A percentile compares a stretch with the other conserved stretches of the same genome.
Conservation (phyloP, 2,329 filamentous ascomycete genomes). For the Phialemoniopsis sp. region DNA sequence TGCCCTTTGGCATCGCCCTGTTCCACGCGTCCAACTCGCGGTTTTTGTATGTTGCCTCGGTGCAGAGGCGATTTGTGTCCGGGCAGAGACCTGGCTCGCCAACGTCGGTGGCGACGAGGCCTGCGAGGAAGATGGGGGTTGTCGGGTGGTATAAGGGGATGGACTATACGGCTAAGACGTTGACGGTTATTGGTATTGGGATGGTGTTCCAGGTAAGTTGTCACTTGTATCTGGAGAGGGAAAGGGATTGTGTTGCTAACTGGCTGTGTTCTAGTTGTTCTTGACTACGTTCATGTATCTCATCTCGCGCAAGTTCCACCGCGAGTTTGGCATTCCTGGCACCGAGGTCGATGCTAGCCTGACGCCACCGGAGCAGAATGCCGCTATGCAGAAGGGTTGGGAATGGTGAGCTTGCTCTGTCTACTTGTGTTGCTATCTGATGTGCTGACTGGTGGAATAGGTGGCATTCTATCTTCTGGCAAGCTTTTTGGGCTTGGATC, state of each 20-base stretch:
- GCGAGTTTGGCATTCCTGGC: constrained; percentile 54
- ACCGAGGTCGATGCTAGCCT: constrained; percentile 54
- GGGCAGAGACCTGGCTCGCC: not conserved
- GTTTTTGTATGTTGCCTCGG: constrained; percentile 43
- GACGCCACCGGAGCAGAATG: constrained; percentile 39
- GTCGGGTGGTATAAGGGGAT: constrained; percentile 11
- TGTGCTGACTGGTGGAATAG: constrained; percentile 18
- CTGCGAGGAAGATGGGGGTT: no score
- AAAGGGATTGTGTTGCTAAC: no score
- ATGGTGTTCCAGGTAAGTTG: constrained; percentile 51
- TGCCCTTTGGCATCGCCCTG: constrained; percentile 53
- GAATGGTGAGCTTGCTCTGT: constrained; percentile 53
- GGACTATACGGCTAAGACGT: constrained; percentile 43
- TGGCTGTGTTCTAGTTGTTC: constrained; percentile 37
- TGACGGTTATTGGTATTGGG: constrained; percentile 45
- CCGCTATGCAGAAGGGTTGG: constrained; percentile 48
- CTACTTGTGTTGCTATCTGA: no score
- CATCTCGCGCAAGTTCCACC: constrained; percentile 62
- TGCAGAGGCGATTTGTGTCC: constrained; percentile 34
- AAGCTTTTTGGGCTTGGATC: constrained; percentile 59
- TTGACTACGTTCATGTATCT: constrained; percentile 57
- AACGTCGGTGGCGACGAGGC: no score
- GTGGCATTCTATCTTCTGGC: constrained; percentile 62
- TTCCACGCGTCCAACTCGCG: constrained; percentile 54
- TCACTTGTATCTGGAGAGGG: constrained; percentile 1